A percentile compares a stretch with the other conserved stretches of the same genome.
These are phyloP conservation scores for Aspergillus asperescens DNA, from an alignment of 495 filamentous ascomycete genomes.

Conservation along the genomic window DNA sequence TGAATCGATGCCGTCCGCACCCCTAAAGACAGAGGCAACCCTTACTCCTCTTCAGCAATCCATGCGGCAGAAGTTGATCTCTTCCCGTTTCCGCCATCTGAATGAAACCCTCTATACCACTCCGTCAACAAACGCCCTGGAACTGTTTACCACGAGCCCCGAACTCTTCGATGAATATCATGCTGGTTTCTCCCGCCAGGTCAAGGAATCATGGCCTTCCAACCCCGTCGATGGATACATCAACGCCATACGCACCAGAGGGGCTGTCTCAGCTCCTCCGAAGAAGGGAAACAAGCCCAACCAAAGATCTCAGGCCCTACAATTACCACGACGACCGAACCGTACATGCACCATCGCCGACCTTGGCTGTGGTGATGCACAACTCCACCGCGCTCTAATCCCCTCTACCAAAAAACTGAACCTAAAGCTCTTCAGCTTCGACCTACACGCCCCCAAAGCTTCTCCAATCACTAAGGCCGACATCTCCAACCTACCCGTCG, in stretches of 20 bases:
- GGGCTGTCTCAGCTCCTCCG: constrained; percentile 28
- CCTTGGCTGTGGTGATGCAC: constrained; percentile 74
- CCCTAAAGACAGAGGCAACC: constrained; percentile 40
- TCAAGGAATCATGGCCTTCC: constrained; percentile 83
- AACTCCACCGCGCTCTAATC: constrained; percentile 58
- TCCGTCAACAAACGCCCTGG: constrained; percentile 69
- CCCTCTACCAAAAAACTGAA: constrained; percentile 54
- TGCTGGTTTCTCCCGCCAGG: constrained; percentile 88
- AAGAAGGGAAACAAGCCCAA: constrained; percentile 34
- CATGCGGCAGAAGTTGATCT: constrained; percentile 89
- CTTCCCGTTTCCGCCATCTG: constrained; percentile 92
- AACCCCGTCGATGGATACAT: constrained; percentile 90
- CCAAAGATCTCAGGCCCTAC: constrained; percentile 21
- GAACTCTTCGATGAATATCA: constrained; percentile 95
- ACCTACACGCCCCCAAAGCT: constrained; percentile 54
- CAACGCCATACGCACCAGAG: constrained; percentile 55
- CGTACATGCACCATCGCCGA: constrained; percentile 76
- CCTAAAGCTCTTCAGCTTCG: constrained; percentile 63
- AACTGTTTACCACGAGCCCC: constrained; percentile 72
- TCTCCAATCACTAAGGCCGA: constrained; percentile 80
- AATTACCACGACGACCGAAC: constrained; percentile 48
- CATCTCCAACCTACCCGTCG: constrained; percentile 73
- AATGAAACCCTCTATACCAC: constrained; percentile 95
- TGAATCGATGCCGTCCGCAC: constrained; percentile 27
- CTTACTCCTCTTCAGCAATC: constrained; percentile 87